A percentile compares a stretch with the other conserved stretches of the same genome.
Evolutionary conservation across 345 rosid genomes (phyloP).

Genomic region (Rhizophora mangle): DNA sequence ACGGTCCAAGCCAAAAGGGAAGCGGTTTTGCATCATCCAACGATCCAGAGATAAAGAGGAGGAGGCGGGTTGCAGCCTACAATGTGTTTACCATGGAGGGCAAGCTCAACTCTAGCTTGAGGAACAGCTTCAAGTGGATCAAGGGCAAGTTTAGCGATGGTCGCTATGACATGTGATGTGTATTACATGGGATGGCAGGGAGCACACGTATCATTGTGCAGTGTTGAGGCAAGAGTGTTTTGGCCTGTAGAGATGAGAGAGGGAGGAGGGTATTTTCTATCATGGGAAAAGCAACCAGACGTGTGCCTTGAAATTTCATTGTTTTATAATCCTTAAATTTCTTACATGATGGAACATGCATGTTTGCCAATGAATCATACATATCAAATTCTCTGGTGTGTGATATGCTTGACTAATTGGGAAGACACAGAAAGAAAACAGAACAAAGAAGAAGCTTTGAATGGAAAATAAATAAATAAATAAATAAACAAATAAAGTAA

Average conservation of each 20-base stretch:
- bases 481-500: too few relatives aligned
- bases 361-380: too few relatives aligned
- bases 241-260: neutral
- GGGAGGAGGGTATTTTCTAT: neutral
- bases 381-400: too few relatives aligned
- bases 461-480: too few relatives aligned
- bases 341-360: too few relatives aligned
- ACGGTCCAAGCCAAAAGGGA: slow-evolving; percentile 58
- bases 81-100: slow-evolving; percentile 64
- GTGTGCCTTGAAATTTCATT: neutral
- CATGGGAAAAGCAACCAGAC: neutral
- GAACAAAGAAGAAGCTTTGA: too few relatives aligned
- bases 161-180: slow-evolving; percentile 35
- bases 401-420: too few relatives aligned
- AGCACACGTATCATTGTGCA: neutral
- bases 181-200: neutral
- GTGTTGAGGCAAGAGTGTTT: neutral
- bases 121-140: slow-evolving; percentile 93
- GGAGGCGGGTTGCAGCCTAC: slow-evolving; percentile 84
- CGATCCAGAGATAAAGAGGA: slow-evolving; percentile 80
- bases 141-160: slow-evolving; percentile 62
- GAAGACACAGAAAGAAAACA: too few relatives aligned
- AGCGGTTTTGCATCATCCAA: slow-evolving; percentile 42
- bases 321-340: too few relatives aligned
- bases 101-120: slow-evolving; percentile 66